Evolutionary conservation across 176 grass and related monocot genomes (phyloP), one percentile per base, ranked within the genome.

Genomic region (Olyra latifolia): DNA sequence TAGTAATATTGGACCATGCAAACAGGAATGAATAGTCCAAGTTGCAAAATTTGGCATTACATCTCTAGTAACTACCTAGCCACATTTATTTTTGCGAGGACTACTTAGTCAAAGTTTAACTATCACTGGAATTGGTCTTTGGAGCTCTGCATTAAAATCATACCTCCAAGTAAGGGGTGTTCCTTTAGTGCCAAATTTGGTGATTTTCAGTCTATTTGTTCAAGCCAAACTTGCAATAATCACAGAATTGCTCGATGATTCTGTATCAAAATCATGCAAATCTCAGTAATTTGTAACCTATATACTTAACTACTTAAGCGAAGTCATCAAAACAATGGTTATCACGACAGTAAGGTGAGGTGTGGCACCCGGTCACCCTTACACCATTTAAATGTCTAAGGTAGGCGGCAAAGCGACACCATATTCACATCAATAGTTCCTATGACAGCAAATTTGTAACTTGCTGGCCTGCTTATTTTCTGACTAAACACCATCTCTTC

Each of bases 1-100:
- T n/a, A 74, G 0, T 38, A 25, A 52, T 12, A 59, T 16, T 47
- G 48, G 46, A 56, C 5, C 7, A 8, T 28, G 0, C 53, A 47
- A 66, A 32, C 14, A 41, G 15, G 22, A 76, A 54, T n/a, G 9
- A 42, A 43, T 53, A 3, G 8, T 7, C 13, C 13, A 50, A 28
- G 58, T 14, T 70, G 25, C 47, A 2, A 47, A 14, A 41, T 12
- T 38, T 74, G 7, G 19, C 2, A 27, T 19, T 52, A 39, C 56
- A 63, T 72, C 12, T 82, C 27, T 59, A 43, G 20, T 20, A 61
- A 72, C 66, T 67, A n/a, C n/a, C n/a, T n/a, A n/a, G n/a, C n/a
- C n/a, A n/a, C n/a, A n/a, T n/a, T n/a, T n/a, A n/a, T n/a, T n/a
- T n/a, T n/a, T n/a, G n/a, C n/a, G n/a, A n/a, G n/a, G n/a, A n/a